Evolutionary conservation across 257 asterid genomes (phyloP).

Genomic region (Gentiana macrophylla): DNA sequence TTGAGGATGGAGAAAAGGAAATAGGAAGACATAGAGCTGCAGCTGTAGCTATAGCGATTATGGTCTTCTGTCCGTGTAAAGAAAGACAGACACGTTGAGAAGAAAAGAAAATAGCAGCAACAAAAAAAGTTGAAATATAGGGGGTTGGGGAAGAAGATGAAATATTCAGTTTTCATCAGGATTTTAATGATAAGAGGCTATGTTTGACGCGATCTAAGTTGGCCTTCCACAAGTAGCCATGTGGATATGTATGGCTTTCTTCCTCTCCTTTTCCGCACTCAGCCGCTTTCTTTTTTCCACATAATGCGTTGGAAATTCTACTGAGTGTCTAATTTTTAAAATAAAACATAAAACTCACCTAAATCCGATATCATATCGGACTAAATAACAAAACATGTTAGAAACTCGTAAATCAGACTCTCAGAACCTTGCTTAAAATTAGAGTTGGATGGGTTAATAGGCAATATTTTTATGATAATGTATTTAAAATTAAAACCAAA

Average conservation of each 20-base stretch:
- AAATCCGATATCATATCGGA: no score
- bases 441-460: no score
- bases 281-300: conserved; percentile 41
- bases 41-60: conserved; percentile 86
- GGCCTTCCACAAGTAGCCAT: conserved; percentile 47
- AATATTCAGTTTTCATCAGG: conserved; percentile 9
- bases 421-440: no score
- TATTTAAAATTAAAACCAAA: no score
- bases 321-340: no score
- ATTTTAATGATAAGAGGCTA: conserved; percentile 57
- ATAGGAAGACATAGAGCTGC: conserved; percentile 72
- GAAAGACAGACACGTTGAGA: conserved; percentile 6
- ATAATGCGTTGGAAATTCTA: neutral
- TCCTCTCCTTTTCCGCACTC: conserved; percentile 21
- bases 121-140: neutral
- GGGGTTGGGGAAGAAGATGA: conserved; percentile 14
- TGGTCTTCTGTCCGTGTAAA: conserved; percentile 16
- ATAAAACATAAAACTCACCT: no score
- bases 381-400: no score
- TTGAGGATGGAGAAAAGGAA: conserved; percentile 41
- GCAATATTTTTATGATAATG: no score
- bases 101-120: conserved; percentile 4
- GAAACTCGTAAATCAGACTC: no score
- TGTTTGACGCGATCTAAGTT: conserved; percentile 49
- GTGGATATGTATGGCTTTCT: conserved; percentile 30